Base-by-base conservation (phyloP, 176 grass and related monocot genomes). In the Oryza meyeriana region DNA sequence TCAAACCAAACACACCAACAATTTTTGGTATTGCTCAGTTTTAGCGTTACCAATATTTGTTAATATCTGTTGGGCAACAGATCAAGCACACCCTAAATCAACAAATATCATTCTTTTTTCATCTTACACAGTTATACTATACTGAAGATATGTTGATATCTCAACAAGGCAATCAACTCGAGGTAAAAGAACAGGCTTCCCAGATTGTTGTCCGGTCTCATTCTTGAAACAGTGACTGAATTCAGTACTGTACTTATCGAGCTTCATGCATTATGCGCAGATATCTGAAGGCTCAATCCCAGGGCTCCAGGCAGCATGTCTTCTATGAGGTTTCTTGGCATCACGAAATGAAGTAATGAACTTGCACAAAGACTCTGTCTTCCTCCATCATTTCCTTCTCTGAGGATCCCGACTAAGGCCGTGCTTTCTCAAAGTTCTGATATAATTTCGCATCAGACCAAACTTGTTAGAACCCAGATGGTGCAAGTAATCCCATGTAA, bases 401-500 rank as follows among this genome's bases (percentile, higher is more conserved):
- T 75, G 84, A 31, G 95, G 95, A 76, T 98, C 95, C 33, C 95
- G 79, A 75, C 75, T 89, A 82, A 94, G 90, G 33, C 86, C 63
- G 3, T 98, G 92, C 33, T 89, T 98, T 81, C 84, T 98, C 88
- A 95, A 87, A 83, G 85, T 91, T 85, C 67, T 91, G 82, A 98
- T 85, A 72, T 98, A 95, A 39, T 82, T 84, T 44, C 92, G 83
- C 82, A 91, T 91, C 20, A 98, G 76, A 28, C 78, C 42, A 55
- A 95, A 91, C 78, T 98, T 98, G 32, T 93, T 93, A 9, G 84
- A 62, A 80, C 92, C 95, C 44, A 98, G 76, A 82, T 95, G 86
- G 69, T 98, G 86, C 84, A 95, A 78, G 91, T 98, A 95, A 40
- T 98, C 93, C 95, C 95, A 98, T 50, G 95, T 95, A 82, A 93